Percentiles rank a stretch among this genome's conserved stretches.
phyloP scores from a whole-genome alignment of 371 early-diverging fungal species.

The Funneliformis caledonium region DNA sequence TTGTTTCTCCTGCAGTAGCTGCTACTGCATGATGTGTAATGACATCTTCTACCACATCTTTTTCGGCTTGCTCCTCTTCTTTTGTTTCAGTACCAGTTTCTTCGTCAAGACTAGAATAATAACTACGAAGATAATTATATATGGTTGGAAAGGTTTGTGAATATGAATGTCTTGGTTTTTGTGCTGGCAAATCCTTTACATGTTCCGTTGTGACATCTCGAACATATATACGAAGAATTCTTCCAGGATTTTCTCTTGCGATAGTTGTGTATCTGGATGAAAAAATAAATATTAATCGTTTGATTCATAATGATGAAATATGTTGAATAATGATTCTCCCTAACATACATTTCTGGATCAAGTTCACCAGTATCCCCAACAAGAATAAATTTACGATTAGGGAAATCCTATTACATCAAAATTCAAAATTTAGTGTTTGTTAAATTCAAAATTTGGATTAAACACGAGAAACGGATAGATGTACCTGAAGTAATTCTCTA shows the following conservation, averaged over 20 bases:
- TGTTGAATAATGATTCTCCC: background rate
- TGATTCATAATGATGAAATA: background rate
- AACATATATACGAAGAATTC: slow-evolving; percentile 82
- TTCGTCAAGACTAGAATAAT: slow-evolving; percentile 7
- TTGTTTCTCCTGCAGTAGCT: background rate
- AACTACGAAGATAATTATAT: background rate
- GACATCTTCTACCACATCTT: background rate
- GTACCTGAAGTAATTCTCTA: slow-evolving; percentile 39
- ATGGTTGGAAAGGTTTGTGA: slow-evolving; percentile 32
- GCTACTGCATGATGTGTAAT: background rate
- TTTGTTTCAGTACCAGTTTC: background rate
- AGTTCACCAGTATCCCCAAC: slow-evolving; percentile 93
- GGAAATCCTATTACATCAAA: slow-evolving; percentile 67
- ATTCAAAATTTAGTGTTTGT: slow-evolving; percentile 53
- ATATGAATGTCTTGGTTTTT: slow-evolving; percentile 36
- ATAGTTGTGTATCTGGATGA: slow-evolving; percentile 58
- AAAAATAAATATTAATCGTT: background rate
- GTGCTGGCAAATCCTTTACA: slow-evolving; percentile 42
- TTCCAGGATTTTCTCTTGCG: slow-evolving; percentile 63
- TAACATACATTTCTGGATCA: slow-evolving; percentile 76
- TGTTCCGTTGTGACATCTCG: slow-evolving; percentile 73
- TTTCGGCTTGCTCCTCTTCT: background rate
- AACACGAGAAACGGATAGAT: background rate
- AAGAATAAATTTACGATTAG: slow-evolving; percentile 80
- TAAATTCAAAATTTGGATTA: slow-evolving; percentile 50